Conservation (phyloP, 176 grass and related monocot species). For the Neostapfia colusana region DNA sequence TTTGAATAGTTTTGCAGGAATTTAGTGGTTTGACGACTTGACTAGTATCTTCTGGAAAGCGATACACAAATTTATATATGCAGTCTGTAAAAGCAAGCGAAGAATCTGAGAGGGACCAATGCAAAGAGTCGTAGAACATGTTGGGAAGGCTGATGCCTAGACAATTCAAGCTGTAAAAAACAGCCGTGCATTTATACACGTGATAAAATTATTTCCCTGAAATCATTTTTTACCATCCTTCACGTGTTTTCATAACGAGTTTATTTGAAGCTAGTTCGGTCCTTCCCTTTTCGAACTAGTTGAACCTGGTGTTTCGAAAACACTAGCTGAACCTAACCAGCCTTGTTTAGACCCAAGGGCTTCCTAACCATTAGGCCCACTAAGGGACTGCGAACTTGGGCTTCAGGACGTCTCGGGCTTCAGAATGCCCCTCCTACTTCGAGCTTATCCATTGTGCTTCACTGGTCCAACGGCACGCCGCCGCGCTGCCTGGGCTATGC, state of each 20-base stretch:
- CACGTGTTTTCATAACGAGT: background rate
- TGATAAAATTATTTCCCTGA: background rate
- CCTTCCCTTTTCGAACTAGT: no score
- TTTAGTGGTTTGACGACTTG: background rate
- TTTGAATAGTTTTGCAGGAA: background rate
- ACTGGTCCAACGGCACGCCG: no score
- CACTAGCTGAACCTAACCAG: no score
- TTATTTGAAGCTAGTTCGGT: background rate
- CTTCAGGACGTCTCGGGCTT: no score
- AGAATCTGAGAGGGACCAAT: background rate
- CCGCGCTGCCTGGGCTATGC: no score
- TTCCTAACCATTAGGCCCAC: no score
- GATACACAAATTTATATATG: background rate
- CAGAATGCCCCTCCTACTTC: no score
- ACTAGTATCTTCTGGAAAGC: background rate
- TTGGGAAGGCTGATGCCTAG: background rate
- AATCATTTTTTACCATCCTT: no score
- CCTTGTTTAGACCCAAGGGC: no score
- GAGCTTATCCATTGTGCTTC: no score
- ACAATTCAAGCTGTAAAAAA: background rate
- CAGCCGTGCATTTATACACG: background rate
- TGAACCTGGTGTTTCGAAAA: no score
- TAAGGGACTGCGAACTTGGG: no score
- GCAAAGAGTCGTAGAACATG: background rate
- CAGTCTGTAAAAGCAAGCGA: background rate